Percentiles rank a stretch among this genome's conserved stretches.
Evolutionary conservation across 441 rosid genomes (phyloP).

Genomic region (Gossypium lobatum): DNA sequence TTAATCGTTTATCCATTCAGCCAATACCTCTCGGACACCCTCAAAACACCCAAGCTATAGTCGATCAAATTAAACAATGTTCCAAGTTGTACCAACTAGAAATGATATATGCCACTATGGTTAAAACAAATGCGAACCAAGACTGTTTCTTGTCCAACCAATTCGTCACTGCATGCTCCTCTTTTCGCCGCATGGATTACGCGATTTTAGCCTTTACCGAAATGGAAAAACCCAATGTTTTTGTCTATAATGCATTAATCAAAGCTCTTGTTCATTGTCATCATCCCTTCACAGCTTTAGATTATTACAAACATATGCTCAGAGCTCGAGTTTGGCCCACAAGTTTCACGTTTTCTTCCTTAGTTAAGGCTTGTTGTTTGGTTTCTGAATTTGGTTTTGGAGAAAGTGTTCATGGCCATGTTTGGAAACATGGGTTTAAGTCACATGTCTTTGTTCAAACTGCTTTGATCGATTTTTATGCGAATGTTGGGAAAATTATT

Average conservation of each 20-base stretch:
- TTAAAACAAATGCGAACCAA: conserved; percentile 37
- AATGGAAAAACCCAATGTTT: conserved; percentile 39
- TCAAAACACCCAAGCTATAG: conserved; percentile 7
- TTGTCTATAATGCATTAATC: conserved; percentile 48
- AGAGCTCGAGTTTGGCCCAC: conserved; percentile 40
- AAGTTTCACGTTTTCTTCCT: conserved; percentile 43
- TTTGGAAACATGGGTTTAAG: conserved; percentile 39
- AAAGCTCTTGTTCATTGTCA: conserved; percentile 30
- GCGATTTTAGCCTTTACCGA: conserved; percentile 31
- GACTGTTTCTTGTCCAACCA: conserved; percentile 45
- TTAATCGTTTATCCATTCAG: neutral
- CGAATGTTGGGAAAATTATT: conserved; percentile 18
- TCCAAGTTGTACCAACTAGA: conserved; percentile 28
- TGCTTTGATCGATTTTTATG: conserved; percentile 42
- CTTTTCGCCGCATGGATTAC: conserved; percentile 25
- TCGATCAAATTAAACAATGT: conserved; percentile 26
- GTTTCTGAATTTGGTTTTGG: conserved; percentile 26
- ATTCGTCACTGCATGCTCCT: conserved; percentile 34
- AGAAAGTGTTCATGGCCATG: conserved; percentile 39
- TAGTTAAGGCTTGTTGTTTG: conserved; percentile 38
- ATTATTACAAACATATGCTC: conserved; percentile 31
- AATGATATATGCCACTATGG: conserved; percentile 38
- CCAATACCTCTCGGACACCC: conserved; percentile 4
- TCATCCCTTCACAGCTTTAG: conserved; percentile 29
- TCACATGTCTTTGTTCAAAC: conserved; percentile 47